phyloP scores from a whole-genome alignment of 495 filamentous ascomycete genomes.

The Poronia punctata region DNA sequence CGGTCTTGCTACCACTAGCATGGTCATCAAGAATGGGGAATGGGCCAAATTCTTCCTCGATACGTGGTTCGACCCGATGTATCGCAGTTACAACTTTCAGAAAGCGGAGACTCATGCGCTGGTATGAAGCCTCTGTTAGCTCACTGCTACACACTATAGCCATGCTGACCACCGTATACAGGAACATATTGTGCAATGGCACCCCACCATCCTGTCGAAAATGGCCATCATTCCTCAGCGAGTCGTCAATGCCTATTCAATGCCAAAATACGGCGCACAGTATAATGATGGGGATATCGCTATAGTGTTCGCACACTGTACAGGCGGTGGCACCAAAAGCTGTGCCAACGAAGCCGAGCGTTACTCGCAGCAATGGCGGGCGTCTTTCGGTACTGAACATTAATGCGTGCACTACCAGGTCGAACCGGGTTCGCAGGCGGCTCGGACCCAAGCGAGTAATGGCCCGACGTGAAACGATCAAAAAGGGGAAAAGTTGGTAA shows the following conservation, averaged over 20 bases:
- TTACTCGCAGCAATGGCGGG: conserved; percentile 42
- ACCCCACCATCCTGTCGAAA: conserved; percentile 91
- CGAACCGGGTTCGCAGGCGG: too few relatives aligned
- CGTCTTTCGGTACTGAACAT: conserved; percentile 22
- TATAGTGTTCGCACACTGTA: conserved; percentile 67
- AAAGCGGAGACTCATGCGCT: conserved; percentile 89
- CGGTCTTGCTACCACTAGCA: conserved; percentile 68
- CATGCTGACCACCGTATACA: conserved; percentile 34
- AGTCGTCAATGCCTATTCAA: conserved; percentile 66
- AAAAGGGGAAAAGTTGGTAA: neutral
- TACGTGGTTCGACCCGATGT: conserved; percentile 93
- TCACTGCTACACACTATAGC: neutral
- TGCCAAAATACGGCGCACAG: conserved; percentile 33
- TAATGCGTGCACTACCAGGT: neutral
- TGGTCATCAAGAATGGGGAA: conserved; percentile 73
- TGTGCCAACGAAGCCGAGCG: conserved; percentile 61
- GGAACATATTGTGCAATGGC: conserved; percentile 95
- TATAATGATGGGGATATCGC: conserved; percentile 86
- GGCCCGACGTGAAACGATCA: conserved; percentile 7
- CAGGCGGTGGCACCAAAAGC: conserved; percentile 42
- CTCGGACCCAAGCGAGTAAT: too few relatives aligned
- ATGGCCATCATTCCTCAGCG: conserved; percentile 80
- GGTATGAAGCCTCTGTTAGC: conserved; percentile 43
- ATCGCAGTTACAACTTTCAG: conserved; percentile 88
- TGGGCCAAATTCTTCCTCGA: conserved; percentile 93